Conservation (phyloP, 345 rosid genomes). For the Clarkia xantiana region DNA sequence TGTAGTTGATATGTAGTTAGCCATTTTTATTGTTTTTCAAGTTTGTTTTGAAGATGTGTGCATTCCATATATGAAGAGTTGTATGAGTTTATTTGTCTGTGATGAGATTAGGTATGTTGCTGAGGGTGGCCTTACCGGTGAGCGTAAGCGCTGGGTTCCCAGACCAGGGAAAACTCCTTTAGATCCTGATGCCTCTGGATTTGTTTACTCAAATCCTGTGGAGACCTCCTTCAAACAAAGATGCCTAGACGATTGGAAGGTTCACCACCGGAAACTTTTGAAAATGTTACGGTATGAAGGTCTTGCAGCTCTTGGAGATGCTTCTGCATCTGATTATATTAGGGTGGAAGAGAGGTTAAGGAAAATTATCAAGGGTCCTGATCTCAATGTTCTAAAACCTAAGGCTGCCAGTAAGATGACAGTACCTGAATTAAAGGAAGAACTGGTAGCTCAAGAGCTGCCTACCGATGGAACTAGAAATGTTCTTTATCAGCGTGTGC, state of each 20-base stretch:
- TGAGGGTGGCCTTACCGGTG: constrained; percentile 97
- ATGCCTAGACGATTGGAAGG: constrained; percentile 70
- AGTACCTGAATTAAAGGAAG: constrained; percentile 86
- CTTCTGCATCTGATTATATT: constrained; percentile 62
- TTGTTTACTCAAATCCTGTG: constrained; percentile 69
- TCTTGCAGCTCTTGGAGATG: constrained; percentile 56
- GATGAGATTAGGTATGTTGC: constrained; percentile 46
- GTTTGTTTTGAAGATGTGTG: too few relatives aligned
- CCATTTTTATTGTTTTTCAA: too few relatives aligned
- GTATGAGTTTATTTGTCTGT: constrained; percentile 3
- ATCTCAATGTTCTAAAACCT: constrained; percentile 66
- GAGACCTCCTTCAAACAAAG: constrained; percentile 91
- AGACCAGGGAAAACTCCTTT: constrained; percentile 85
- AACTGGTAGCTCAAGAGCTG: constrained; percentile 87
- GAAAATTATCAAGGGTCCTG: constrained; percentile 72
- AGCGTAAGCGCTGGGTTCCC: constrained; percentile 97
- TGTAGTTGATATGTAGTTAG: too few relatives aligned
- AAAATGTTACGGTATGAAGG: constrained; percentile 65
- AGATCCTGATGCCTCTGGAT: constrained; percentile 88
- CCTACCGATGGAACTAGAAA: constrained; percentile 95
- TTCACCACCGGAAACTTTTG: constrained; percentile 60
- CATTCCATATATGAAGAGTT: too few relatives aligned
- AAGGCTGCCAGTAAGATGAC: constrained; percentile 99
- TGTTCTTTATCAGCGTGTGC: constrained; percentile 97
- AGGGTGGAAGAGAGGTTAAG: constrained; percentile 63